phyloP scores from a whole-genome alignment of 345 rosid species.

The sweet orange (Citrus sinensis) region DVS_A1.0 CM039162.1:24701001-24701500 shows the following conservation, averaged over 20 bases:
- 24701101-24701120: not conserved
- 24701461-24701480: slow-evolving; percentile 80
- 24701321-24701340: not conserved
- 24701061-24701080: slow-evolving; percentile 31
- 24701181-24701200: slow-evolving; percentile 34
- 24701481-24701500: slow-evolving; percentile 87
- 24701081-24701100: not conserved
- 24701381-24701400: not conserved
- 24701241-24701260: slow-evolving; percentile 65
- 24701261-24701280: slow-evolving; percentile 90
- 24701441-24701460: slow-evolving; percentile 95
- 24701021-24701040: slow-evolving; percentile 35
- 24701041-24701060: slow-evolving; percentile 30
- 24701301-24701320: not conserved
- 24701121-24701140: not conserved
- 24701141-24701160: slow-evolving; percentile 46
- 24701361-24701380: not conserved
- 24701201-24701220: slow-evolving; percentile 80
- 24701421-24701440: slow-evolving; percentile 67
- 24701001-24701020: slow-evolving; percentile 34
- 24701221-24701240: slow-evolving; percentile 84
- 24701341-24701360: not conserved
- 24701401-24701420: slow-evolving; percentile 16
- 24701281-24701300: slow-evolving; percentile 40
- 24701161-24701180: slow-evolving; percentile 35